Percentiles rank a stretch among this genome's conserved stretches.
phyloP scores from a whole-genome alignment of 192 early-diverging fungal genomes.

The Geranomyces michiganensis region DNA sequence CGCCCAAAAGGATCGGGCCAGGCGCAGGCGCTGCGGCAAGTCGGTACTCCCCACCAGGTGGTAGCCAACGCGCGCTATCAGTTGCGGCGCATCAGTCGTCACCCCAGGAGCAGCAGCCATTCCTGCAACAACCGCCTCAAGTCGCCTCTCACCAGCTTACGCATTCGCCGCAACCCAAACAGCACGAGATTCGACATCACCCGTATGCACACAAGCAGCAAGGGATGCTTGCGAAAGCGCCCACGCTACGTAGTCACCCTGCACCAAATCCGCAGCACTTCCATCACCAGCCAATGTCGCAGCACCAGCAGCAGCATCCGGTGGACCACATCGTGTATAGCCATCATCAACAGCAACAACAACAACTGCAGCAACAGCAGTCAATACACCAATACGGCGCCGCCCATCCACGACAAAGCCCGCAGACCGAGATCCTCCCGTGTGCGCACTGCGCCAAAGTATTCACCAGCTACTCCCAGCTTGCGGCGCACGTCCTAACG shows the following conservation, averaged over 20 bases:
- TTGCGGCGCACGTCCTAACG: conserved; percentile 16
- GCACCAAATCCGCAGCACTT: conserved; percentile 2
- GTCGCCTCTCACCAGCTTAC: conserved; percentile 12
- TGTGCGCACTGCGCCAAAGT: conserved; percentile 25
- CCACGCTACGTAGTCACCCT: neutral
- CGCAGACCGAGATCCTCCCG: conserved; percentile 14
- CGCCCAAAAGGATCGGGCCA: conserved; percentile 4
- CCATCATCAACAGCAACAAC: conserved; percentile 16
- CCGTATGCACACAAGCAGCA: neutral
- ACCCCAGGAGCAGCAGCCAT: neutral
- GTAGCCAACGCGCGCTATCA: neutral
- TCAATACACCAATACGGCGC: neutral
- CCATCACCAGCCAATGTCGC: neutral
- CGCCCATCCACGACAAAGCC: neutral
- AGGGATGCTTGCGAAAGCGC: conserved; percentile 1
- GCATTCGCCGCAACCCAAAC: neutral
- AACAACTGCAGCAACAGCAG: conserved; percentile 11
- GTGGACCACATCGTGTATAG: neutral
- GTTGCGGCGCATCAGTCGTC: conserved; percentile 2
- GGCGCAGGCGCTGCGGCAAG: conserved; percentile 18
- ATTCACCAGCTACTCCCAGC: conserved; percentile 14
- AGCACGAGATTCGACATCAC: neutral
- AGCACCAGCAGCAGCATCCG: neutral
- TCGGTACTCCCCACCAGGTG: conserved; percentile 7
- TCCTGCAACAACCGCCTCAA: neutral